Base-by-base conservation (phyloP, 305 asterid genomes). In the Solanum chacoense region DNA sequence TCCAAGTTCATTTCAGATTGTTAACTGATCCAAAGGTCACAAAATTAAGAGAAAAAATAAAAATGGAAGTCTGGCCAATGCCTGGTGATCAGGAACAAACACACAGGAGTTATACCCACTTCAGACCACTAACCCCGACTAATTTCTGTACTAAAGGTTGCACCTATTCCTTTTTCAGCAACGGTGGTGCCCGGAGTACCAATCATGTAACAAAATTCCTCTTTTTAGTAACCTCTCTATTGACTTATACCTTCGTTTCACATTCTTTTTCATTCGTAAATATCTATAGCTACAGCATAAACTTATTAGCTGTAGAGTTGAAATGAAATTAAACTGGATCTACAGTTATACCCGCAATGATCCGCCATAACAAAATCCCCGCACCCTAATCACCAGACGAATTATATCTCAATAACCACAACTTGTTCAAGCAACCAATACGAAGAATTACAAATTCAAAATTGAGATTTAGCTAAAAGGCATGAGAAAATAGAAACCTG, bases 401-500 rank as follows among this genome's bases (percentile, higher is more conserved):
- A 32, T 18, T 8, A 74, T 18, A 8, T 12, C 34, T 28, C 14
- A 71, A 72, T 8, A 69, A 42, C 22, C 45, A 18, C 20, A 40
- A n/a, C 35, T 79, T 79, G 11, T 38, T 79, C 65, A 79, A 11
- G 65, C 85, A 38, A 26, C 7, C 13, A 79, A 79, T 26, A 37
- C 85, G 32, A 78, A 37, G 29, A 55, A 86, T 36, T 3, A 71
- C 67, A 45, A 12, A 88, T 55, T 40, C 11, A 83, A 40, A 24
- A 6, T 10, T 28, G 20, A 18, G 22, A 74, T 67, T 45, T 28
- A 22, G 7, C 45, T 5, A 22, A 26, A 69, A 20, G 80, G 34
- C 50, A 8, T 24, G 20, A 28, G 3, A 45, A 59, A 2, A 31
- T 1, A 76, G 84, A 42, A 85, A 95, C 98, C 99, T 97, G 99